Percentiles rank a stretch among this genome's conserved stretches.
Conservation (phyloP, 345 rosid genomes). For the Trapa bicornis region DNA sequence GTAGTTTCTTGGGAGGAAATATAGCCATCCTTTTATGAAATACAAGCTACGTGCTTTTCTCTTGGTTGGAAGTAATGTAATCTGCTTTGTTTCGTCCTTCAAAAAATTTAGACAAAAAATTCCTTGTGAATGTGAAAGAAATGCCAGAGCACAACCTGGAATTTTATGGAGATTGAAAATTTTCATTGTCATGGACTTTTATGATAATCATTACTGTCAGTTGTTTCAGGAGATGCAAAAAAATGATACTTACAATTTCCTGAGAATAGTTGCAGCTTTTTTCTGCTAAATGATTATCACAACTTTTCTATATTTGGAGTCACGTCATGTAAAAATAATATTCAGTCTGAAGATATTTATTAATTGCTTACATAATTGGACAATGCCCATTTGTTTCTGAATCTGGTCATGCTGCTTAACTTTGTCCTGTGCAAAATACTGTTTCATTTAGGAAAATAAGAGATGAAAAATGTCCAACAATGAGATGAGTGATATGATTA, state of each 20-base stretch:
- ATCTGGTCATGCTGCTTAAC: not conserved
- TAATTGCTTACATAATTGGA: not conserved
- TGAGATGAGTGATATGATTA: not conserved
- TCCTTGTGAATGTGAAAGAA: not conserved
- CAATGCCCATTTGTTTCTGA: not conserved
- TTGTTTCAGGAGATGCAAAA: not conserved
- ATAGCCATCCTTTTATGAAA: not conserved
- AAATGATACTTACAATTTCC: not conserved
- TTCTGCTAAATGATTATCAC: not conserved
- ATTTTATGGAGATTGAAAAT: not conserved
- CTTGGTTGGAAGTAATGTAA: not conserved
- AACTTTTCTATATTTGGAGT: not conserved
- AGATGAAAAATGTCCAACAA: not conserved
- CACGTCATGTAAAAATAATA: not conserved
- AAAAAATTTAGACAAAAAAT: not conserved
- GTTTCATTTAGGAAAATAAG: not conserved
- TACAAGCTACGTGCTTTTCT: not conserved
- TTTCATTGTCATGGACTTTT: not conserved
- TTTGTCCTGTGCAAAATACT: not conserved
- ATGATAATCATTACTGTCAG: not conserved
- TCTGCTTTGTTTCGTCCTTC: not conserved
- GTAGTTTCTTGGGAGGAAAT: not conserved
- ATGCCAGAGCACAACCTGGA: not conserved
- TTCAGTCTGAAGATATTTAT: not conserved
- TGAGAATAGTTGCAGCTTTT: not conserved